Evolutionary conservation across 2,329 filamentous ascomycete species (phyloP), one percentile per base, ranked within the genome.

Genomic region (Pyricularia sp.): DNA sequence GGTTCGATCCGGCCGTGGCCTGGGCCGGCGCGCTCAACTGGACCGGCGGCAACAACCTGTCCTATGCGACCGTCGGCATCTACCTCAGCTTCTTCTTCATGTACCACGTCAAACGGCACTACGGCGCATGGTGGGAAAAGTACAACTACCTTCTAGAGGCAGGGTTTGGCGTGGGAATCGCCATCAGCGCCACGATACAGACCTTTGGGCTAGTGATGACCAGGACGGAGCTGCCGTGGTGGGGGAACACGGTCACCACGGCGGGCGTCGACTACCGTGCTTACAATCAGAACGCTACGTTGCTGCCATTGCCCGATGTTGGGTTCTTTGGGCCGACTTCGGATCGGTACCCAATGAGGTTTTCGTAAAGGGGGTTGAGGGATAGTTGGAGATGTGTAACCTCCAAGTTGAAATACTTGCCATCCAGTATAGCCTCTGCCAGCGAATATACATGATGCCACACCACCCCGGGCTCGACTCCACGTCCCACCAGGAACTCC

Each of bases 81-180:
- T 77, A 80, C 20, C 71, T 82, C 50, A 76, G 76, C 0, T 80
- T 76, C 67, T 71, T 81, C 68, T 82, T 82, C 76, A 81, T 81
- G 81, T 80, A 80, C 72, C 80, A 77, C 74, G 72, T 83, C 1
- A 78, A 78, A 1, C 73, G 78, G 17, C 76, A 78, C 68, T 74
- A 76, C 14, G 71, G 79, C 65, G 79, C 80, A 0, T 82, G 80
- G 79, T 82, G 80, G 79, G 76, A 79, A 64, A 80, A 82, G 76
- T 83, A 83, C 74, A 82, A 82, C 73, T 83, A 82, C 71, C 77
- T 81, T 3, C 73, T 83, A 3, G 81, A 79, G 11, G 79, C 81
- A 0, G 79, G 79, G 6, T 72, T 83, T 67, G 79, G 77, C 11
- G 79, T 78, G 4, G 81, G 80, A 9, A 76, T 83, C 4, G 81